Conservation (phyloP, 2,329 filamentous ascomycete species). For the Ascocoryne sarcoides region DNA sequence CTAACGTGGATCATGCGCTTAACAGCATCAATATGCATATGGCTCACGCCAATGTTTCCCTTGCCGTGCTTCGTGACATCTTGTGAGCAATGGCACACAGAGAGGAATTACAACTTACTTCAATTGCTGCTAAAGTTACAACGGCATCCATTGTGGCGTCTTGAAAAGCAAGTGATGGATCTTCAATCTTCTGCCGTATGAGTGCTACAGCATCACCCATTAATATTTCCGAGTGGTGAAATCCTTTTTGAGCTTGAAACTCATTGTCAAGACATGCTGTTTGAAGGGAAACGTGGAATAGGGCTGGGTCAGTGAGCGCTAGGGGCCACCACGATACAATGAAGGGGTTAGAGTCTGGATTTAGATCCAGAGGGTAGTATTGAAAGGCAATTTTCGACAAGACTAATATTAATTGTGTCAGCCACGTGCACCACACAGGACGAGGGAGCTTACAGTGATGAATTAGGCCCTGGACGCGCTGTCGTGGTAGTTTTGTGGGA, state of each 20-base stretch:
- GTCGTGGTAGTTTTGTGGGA: conserved; percentile 40
- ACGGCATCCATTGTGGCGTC: conserved; percentile 49
- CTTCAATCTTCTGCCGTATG: conserved; percentile 40
- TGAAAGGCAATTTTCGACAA: conserved; percentile 49
- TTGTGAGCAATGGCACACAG: neutral
- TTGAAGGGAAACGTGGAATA: conserved; percentile 51
- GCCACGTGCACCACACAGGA: no score
- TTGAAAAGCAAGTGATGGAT: conserved; percentile 38
- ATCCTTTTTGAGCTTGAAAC: conserved; percentile 41
- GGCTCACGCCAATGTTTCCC: conserved; percentile 12
- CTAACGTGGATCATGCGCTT: conserved; percentile 17
- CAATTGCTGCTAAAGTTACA: conserved; percentile 48
- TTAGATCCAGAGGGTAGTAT: conserved; percentile 49
- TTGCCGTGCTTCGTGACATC: conserved; percentile 12
- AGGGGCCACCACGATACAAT: conserved; percentile 52
- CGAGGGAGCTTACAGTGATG: conserved; percentile 43
- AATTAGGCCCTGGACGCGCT: conserved; percentile 46
- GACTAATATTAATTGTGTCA: conserved; percentile 37
- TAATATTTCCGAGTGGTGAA: conserved; percentile 43
- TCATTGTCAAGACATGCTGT: conserved; percentile 50
- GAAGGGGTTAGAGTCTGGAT: conserved; percentile 45
- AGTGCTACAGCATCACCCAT: conserved; percentile 49
- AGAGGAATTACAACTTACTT: conserved; percentile 35
- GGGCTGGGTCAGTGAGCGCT: conserved; percentile 44
- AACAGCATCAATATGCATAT: conserved; percentile 19